Percentiles rank a stretch among this genome's conserved stretches.
phyloP scores from a whole-genome alignment of 768 basidiomycete species.

The Mycena filopes region DNA sequence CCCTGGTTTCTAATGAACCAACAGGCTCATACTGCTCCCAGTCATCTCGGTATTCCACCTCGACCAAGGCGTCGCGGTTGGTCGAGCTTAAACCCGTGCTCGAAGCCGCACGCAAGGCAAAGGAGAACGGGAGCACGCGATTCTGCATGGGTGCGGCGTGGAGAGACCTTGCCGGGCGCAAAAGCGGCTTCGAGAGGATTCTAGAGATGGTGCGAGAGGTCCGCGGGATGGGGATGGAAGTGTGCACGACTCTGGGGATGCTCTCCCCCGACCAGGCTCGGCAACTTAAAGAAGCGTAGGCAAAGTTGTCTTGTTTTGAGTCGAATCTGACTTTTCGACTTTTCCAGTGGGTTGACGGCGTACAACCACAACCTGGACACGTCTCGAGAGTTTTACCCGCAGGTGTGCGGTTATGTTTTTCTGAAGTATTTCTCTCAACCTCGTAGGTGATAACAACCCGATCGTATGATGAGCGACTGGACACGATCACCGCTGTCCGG shows the following conservation, averaged over 20 bases:
- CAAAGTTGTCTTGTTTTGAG: constrained; percentile 9
- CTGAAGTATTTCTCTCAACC: not conserved
- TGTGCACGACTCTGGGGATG: constrained; percentile 99
- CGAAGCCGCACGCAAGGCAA: constrained; percentile 92
- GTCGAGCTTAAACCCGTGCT: constrained; percentile 93
- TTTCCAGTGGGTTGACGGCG: constrained; percentile 84
- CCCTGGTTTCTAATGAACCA: constrained; percentile 18
- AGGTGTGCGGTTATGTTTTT: constrained; percentile 56
- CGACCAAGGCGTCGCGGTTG: constrained; percentile 88
- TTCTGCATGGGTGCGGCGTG: constrained; percentile 99
- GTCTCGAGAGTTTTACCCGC: constrained; percentile 95
- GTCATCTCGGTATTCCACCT: constrained; percentile 90
- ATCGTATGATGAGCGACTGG: constrained; percentile 92
- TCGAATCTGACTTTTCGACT: constrained; percentile 25
- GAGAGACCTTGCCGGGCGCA: constrained; percentile 93
- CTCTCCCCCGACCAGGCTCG: constrained; percentile 91
- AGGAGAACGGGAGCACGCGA: constrained; percentile 94
- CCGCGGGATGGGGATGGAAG: constrained; percentile 98
- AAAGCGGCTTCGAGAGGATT: constrained; percentile 93
- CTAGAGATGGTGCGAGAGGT: constrained; percentile 91
- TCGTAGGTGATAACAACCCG: constrained; percentile 92
- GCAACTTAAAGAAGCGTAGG: constrained; percentile 93
- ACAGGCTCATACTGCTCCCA: constrained; percentile 97
- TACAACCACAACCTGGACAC: constrained; percentile 99
- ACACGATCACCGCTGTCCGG: constrained; percentile 90